These are phyloP conservation scores for Lachancea waltii DNA, from an alignment of 805 yeast species.

Conservation along the genomic window DNA sequence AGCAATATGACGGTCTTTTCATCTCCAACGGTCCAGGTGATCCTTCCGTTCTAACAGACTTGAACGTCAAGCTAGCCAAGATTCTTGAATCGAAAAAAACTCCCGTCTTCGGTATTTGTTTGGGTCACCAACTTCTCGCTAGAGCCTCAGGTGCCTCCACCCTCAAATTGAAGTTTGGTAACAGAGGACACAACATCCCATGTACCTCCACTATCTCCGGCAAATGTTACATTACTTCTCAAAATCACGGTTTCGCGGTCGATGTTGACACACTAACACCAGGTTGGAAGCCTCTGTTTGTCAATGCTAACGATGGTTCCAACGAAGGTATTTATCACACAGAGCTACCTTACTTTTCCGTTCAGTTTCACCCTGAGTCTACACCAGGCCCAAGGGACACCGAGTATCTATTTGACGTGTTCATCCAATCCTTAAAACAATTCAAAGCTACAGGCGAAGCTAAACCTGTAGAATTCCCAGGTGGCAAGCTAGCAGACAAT, in stretches of 20 bases:
- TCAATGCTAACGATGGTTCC: conserved; percentile 93
- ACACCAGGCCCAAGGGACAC: conserved; percentile 99
- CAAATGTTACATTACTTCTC: conserved; percentile 96
- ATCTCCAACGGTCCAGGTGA: conserved; percentile 99
- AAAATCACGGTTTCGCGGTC: conserved; percentile 98
- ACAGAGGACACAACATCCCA: conserved; percentile 98
- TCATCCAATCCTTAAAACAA: conserved; percentile 72
- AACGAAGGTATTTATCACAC: conserved; percentile 97
- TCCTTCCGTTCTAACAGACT: conserved; percentile 74
- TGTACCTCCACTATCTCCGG: conserved; percentile 86
- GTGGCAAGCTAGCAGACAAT: conserved; percentile 73
- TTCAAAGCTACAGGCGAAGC: conserved; percentile 46
- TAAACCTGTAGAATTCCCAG: conserved; percentile 84
- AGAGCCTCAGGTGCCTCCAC: conserved; percentile 95
- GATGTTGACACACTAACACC: conserved; percentile 64
- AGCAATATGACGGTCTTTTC: conserved; percentile 90
- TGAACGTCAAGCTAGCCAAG: conserved; percentile 52
- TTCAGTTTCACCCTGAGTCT: conserved; percentile 98
- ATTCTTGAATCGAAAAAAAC: conserved; percentile 62
- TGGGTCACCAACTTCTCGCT: conserved; percentile 95
- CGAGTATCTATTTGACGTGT: conserved; percentile 91
- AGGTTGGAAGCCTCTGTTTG: conserved; percentile 92
- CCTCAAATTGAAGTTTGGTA: conserved; percentile 89
- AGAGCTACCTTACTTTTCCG: conserved; percentile 86
- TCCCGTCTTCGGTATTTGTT: conserved; percentile 95